Evolutionary conservation across 495 filamentous ascomycete species (phyloP).

Genomic region (Halenospora varia): DNA sequence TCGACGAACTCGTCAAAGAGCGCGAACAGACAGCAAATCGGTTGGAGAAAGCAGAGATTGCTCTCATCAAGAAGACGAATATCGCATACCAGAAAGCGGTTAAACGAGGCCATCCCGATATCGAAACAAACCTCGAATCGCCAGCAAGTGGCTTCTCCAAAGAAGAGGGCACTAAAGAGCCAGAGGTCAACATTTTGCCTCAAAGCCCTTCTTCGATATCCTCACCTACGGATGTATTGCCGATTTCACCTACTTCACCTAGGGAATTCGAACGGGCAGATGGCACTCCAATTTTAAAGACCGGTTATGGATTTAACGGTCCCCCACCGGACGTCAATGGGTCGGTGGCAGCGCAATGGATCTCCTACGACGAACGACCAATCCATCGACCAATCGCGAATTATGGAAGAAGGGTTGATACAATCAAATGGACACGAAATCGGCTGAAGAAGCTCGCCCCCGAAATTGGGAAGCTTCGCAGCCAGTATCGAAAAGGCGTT

Average conservation of each 20-base stretch:
- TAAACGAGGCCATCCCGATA: conserved; percentile 55
- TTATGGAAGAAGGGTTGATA: conserved; percentile 90
- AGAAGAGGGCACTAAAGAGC: no score
- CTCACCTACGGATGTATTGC: background rate
- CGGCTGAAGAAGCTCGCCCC: conserved; percentile 81
- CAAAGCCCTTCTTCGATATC: background rate
- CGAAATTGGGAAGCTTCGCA: conserved; percentile 70
- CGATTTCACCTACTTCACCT: conserved; percentile 5
- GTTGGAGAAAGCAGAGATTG: conserved; percentile 85
- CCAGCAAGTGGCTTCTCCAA: conserved; percentile 48
- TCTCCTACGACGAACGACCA: conserved; percentile 74
- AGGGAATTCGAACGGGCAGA: conserved; percentile 8
- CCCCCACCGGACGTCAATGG: conserved; percentile 38
- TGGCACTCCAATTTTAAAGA: conserved; percentile 17
- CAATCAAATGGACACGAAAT: conserved; percentile 85
- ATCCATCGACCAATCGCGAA: conserved; percentile 71
- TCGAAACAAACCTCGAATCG: conserved; percentile 24
- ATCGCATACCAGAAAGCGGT: conserved; percentile 62
- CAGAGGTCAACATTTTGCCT: conserved; percentile 46
- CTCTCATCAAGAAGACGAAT: conserved; percentile 79
- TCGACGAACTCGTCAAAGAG: conserved; percentile 80
- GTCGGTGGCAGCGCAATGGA: conserved; percentile 68
- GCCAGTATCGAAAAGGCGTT: conserved; percentile 64
- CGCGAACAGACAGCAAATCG: conserved; percentile 80
- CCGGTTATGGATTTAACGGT: conserved; percentile 32